A percentile compares a stretch with the other conserved stretches of the same genome.
Conservation (phyloP, 169 alveolate genomes). For the Plasmodium gallinaceum region DNA sequence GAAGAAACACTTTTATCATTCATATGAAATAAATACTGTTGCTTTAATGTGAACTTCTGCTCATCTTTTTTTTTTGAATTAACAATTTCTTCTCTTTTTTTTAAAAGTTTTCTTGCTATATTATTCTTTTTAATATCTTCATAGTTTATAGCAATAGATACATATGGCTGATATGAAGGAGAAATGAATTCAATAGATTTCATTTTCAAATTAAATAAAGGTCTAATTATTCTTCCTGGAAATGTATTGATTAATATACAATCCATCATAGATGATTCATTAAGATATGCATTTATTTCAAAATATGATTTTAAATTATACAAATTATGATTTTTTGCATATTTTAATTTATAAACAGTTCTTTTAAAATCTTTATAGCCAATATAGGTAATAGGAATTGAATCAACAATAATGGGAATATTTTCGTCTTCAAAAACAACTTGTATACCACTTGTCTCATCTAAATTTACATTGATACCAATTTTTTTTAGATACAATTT, state of each 20-base stretch:
- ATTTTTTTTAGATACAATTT: slow-evolving; percentile 72
- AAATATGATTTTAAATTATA: slow-evolving; percentile 60
- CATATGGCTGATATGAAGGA: slow-evolving; percentile 96
- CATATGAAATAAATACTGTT: slow-evolving; percentile 30
- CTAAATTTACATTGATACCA: slow-evolving; percentile 50
- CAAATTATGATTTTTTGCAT: slow-evolving; percentile 71
- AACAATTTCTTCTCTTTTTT: slow-evolving; percentile 35
- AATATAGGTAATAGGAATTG: slow-evolving; percentile 80
- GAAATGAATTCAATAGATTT: slow-evolving; percentile 96
- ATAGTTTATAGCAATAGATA: slow-evolving; percentile 91
- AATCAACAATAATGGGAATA: slow-evolving; percentile 74
- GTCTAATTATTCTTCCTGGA: slow-evolving; percentile 98
- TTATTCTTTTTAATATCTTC: slow-evolving; percentile 77
- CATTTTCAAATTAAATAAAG: slow-evolving; percentile 93
- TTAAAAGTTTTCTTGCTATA: slow-evolving; percentile 36
- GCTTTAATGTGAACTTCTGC: slow-evolving; percentile 28
- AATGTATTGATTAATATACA: slow-evolving; percentile 95
- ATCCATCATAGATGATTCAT: slow-evolving; percentile 79
- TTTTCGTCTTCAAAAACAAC: slow-evolving; percentile 52
- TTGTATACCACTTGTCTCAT: slow-evolving; percentile 74
- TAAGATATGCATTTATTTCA: slow-evolving; percentile 64
- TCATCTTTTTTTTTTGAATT: slow-evolving; percentile 13
- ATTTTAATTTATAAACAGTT: slow-evolving; percentile 54
- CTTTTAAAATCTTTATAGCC: slow-evolving; percentile 85
- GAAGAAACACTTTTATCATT: slow-evolving; percentile 13